phyloP scores from a whole-genome alignment of 257 asterid genomes.

The Solanum tarapatanum region DNA sequence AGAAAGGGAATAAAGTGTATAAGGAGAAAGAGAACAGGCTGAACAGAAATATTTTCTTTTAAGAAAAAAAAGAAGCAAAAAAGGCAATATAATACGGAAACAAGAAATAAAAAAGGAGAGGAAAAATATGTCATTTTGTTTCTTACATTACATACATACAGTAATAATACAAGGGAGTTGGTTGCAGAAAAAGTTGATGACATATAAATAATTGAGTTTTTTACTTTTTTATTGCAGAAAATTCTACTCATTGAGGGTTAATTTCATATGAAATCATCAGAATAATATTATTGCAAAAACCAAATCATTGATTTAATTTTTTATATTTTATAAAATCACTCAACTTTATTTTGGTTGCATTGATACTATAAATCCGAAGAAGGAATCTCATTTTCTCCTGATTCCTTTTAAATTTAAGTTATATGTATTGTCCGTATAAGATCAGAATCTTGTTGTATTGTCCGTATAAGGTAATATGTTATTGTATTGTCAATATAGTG shows the following conservation, averaged over 20 bases:
- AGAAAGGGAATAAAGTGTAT: not conserved
- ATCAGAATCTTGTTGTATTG: too few species aligned
- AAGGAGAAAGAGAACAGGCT: not conserved
- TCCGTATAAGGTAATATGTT: too few species aligned
- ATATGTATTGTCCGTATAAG: not conserved
- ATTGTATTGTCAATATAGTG: not conserved
- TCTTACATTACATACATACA: not conserved
- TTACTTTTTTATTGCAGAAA: not conserved
- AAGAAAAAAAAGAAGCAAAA: not conserved
- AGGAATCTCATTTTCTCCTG: not conserved
- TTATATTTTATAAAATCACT: not conserved
- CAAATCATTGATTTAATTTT: not conserved
- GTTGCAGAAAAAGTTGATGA: not conserved
- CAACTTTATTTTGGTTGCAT: not conserved
- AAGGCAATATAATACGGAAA: not conserved
- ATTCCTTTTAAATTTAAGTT: not conserved
- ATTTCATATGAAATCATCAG: not conserved
- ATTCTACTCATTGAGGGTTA: not conserved
- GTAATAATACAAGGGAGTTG: not conserved
- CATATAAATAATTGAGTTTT: not conserved
- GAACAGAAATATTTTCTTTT: not conserved
- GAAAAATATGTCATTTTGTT: not conserved
- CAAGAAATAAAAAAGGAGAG: not conserved
- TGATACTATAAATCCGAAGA: not conserved
- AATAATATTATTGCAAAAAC: not conserved